phyloP scores from a whole-genome alignment of 768 basidiomycete species.

The Rhodotorula babjevae region DNA sequence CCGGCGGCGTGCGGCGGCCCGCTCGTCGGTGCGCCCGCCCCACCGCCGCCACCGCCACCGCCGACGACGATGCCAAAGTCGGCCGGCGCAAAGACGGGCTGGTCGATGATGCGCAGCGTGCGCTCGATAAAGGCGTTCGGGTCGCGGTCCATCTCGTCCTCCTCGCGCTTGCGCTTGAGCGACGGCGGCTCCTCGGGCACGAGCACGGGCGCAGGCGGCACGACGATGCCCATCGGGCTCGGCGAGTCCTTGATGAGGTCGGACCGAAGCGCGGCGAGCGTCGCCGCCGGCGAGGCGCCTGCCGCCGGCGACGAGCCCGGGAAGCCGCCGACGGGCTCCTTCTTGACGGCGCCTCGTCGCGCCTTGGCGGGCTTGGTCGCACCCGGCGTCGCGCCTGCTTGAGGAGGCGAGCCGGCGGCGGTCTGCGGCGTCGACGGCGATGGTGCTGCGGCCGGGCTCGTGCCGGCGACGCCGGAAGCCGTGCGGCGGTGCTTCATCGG shows the following conservation, averaged over 20 bases:
- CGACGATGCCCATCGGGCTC: conserved; percentile 3
- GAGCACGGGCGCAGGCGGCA: background rate
- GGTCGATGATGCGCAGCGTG: conserved; percentile 16
- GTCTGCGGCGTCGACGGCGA: conserved; percentile 16
- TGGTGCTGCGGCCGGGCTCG: conserved; percentile 13
- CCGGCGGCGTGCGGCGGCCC: background rate
- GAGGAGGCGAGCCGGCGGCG: conserved; percentile 24
- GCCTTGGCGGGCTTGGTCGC: conserved; percentile 1
- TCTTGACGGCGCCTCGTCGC: background rate
- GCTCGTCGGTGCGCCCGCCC: background rate
- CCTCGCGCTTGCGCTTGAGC: conserved; percentile 39
- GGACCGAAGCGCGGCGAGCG: conserved; percentile 1
- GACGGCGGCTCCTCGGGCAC: conserved; percentile 10
- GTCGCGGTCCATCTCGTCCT: conserved; percentile 38
- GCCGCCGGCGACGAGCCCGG: conserved; percentile 1
- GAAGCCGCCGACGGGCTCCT: background rate
- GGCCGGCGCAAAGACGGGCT: background rate
- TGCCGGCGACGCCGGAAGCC: conserved; percentile 2
- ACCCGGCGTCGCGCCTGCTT: conserved; percentile 1
- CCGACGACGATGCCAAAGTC: background rate
- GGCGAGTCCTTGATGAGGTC: conserved; percentile 20
- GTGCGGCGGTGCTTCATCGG: conserved; percentile 37
- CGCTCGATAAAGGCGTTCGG: conserved; percentile 38
- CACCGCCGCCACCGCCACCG: background rate
- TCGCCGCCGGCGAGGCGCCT: conserved; percentile 8